Conservation (phyloP, 345 rosid species). For the Salix purpurea region DNA sequence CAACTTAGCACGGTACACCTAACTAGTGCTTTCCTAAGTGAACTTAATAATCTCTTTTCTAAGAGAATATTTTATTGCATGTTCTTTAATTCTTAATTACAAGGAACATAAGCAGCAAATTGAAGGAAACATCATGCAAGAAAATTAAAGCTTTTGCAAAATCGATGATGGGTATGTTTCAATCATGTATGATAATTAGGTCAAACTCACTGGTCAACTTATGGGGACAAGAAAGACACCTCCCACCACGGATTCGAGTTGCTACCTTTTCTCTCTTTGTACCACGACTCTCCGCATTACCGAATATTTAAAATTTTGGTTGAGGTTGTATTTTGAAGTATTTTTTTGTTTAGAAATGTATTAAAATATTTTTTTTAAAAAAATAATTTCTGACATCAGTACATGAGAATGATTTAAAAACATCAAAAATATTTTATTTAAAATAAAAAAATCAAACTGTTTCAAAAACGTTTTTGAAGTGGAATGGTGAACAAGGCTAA, state of each 20-base stretch:
- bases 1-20: too few relatives aligned
- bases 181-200: slow-evolving; percentile 36
- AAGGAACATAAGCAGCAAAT: background rate
- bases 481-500: too few relatives aligned
- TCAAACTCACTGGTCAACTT: slow-evolving; percentile 43
- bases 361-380: too few relatives aligned
- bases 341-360: too few relatives aligned
- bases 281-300: too few relatives aligned
- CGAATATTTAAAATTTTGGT: too few relatives aligned
- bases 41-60: background rate
- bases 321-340: too few relatives aligned
- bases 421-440: too few relatives aligned
- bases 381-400: too few relatives aligned
- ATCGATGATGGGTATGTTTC: slow-evolving; percentile 36
- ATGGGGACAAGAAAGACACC: slow-evolving; percentile 46
- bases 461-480: too few relatives aligned
- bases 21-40: slow-evolving; percentile 16
- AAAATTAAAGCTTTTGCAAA: slow-evolving; percentile 14
- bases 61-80: background rate
- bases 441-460: too few relatives aligned
- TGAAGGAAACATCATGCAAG: background rate
- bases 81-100: background rate
- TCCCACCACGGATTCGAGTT: slow-evolving; percentile 23
- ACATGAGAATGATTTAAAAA: too few relatives aligned
- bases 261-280: background rate